These are phyloP conservation scores for Cercophora newfieldiana DNA, from an alignment of 495 filamentous ascomycete genomes.

Conservation along the genomic window DNA sequence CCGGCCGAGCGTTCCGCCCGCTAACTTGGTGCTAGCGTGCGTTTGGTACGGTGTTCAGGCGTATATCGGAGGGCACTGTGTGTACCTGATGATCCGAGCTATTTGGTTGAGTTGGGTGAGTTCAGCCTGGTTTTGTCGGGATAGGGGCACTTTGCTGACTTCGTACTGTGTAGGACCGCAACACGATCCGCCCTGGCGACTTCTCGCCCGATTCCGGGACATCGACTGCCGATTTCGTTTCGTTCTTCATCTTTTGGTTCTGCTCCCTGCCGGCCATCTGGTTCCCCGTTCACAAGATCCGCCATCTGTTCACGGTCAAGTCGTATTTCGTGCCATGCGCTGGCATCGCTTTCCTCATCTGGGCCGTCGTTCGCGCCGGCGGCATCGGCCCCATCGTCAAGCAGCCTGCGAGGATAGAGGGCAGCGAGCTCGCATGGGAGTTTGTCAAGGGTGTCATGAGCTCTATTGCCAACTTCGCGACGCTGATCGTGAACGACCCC, in stretches of 20 bases:
- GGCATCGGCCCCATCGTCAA: constrained; percentile 84
- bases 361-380: constrained; percentile 79
- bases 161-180: constrained; percentile 38
- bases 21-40: constrained; percentile 47
- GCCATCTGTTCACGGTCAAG: constrained; percentile 93
- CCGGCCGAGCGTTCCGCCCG: not conserved
- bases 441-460: constrained; percentile 84
- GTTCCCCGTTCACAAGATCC: constrained; percentile 72
- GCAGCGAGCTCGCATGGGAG: constrained; percentile 74
- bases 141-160: constrained; percentile 16
- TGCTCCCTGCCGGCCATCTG: constrained; percentile 81
- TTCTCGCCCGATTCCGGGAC: constrained; percentile 68
- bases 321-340: constrained; percentile 80
- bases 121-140: not conserved
- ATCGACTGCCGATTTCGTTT: constrained; percentile 70
- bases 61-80: constrained; percentile 82
- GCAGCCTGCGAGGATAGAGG: constrained; percentile 63
- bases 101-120: constrained; percentile 67
- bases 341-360: constrained; percentile 86
- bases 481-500: constrained; percentile 81
- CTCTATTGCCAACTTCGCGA: constrained; percentile 90
- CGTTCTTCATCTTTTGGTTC: constrained; percentile 86
- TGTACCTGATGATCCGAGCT: constrained; percentile 76
- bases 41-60: constrained; percentile 87
- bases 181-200: constrained; percentile 61